Base-by-base conservation (phyloP, 345 rosid genomes). In the Durio zibethinus region DNA sequence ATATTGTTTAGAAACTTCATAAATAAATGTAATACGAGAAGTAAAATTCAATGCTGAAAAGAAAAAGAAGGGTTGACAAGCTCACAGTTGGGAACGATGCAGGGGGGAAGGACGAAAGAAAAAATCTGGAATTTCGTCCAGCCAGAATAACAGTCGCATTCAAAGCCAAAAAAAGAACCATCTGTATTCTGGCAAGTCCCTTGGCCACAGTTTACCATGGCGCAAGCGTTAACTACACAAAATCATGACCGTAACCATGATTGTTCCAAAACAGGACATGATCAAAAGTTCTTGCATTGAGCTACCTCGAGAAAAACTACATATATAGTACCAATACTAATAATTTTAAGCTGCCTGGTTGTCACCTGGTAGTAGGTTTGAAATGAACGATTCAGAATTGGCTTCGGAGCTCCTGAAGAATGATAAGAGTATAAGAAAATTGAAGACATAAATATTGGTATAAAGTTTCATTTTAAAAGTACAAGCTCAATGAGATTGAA, bases 61-160 rank as follows among this genome's bases (percentile, higher is more conserved):
- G 25, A 12, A 36, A 61, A 45, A 7, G 16, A 2, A 25, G 43
- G 56, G 21, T 0, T 12, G 40, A 9, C 0, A 31, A 27, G 23
- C 71, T 31, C 31, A 76, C 64, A 65, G 27, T 21, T 35, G 23
- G 73, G 79, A 36, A 76, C 2, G 38, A 48, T 52, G 61, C 72
- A 64, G 6, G 35, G 21, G 4, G 70, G 78, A 3, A 61, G 40
- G 43, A 6, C 15, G 57, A 61, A 0, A 1, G 38, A 16, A 59
- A 8, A 10, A 12, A 43, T 27, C 42, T 5, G 45, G n/a, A n/a
- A 50, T 18, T 76, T 21, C 8, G 1, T 50, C 73, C 63, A 65
- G 21, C 73, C 79, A 7, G 63, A 16, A 50, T 20, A 35, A 65
- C 79, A 65, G 10, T 76, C 10, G 63, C 79, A 76, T 1, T 50